Evolutionary conservation across 2,329 filamentous ascomycete genomes (phyloP).

Genomic region (Penicillium sp.): DNA sequence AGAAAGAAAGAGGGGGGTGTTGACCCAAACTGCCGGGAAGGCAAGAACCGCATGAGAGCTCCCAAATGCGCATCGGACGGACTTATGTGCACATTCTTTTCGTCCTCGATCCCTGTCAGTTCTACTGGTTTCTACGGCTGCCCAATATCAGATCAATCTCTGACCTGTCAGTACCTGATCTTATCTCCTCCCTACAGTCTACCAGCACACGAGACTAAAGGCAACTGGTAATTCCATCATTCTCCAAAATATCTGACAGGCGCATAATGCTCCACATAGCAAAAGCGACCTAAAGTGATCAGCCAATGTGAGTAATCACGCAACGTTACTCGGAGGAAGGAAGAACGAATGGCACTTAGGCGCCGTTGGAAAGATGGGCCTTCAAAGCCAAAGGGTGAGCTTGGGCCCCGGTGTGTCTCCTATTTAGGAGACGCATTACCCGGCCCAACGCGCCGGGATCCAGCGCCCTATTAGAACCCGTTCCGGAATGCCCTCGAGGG

Average conservation of each 20-base stretch:
- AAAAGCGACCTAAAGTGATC: neutral
- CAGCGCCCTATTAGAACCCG: slow-evolving; percentile 9
- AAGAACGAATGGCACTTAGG: neutral
- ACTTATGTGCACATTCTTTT: neutral
- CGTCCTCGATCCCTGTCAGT: neutral
- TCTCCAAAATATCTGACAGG: neutral
- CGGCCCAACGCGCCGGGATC: slow-evolving; percentile 6
- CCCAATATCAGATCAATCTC: neutral
- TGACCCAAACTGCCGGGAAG: slow-evolving; percentile 27
- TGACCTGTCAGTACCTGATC: neutral
- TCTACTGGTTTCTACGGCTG: neutral
- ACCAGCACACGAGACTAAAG: neutral
- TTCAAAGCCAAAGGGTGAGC: neutral
- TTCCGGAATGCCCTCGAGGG: slow-evolving; percentile 5
- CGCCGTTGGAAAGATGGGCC: neutral
- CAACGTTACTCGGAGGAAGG: neutral
- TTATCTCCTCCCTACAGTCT: neutral
- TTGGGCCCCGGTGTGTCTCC: slow-evolving; percentile 1
- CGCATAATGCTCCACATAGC: neutral
- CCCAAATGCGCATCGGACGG: neutral
- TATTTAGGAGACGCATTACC: slow-evolving; percentile 6
- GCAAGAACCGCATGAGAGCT: neutral
- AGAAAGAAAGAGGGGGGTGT: slow-evolving; percentile 17
- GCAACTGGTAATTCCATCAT: neutral
- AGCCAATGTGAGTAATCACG: neutral